Conservation (phyloP, 106 monocot species). For the Dactylorhiza incarnata region DNA sequence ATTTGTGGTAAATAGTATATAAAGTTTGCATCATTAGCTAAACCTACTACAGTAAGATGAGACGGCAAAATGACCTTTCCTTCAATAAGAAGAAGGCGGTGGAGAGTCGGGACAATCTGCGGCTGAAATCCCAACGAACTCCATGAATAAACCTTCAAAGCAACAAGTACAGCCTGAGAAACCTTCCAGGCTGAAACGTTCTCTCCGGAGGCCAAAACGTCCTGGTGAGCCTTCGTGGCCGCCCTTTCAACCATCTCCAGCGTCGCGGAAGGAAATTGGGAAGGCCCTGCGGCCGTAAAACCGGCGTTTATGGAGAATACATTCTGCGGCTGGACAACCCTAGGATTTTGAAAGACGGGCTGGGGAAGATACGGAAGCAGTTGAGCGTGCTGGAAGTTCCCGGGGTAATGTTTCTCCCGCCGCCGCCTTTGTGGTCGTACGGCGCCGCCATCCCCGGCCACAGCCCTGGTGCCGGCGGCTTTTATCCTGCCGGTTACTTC, state of each 20-base stretch:
- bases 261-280: background rate
- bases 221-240: slow-evolving; percentile 44
- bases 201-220: slow-evolving; percentile 45
- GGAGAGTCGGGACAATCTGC: slow-evolving; percentile 56
- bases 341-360: slow-evolving; percentile 6
- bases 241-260: slow-evolving; percentile 39
- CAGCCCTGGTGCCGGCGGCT: background rate
- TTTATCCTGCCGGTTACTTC: background rate
- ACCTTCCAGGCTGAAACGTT: slow-evolving; percentile 72
- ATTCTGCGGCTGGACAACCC: background rate
- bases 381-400: background rate
- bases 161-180: slow-evolving; percentile 50
- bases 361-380: background rate
- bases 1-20: background rate
- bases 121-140: slow-evolving; percentile 62
- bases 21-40: background rate
- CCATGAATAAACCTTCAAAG: slow-evolving; percentile 63
- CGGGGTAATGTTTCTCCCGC: slow-evolving; percentile 10
- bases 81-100: slow-evolving; percentile 40
- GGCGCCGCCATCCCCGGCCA: background rate
- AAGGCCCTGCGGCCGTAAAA: slow-evolving; percentile 1
- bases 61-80: slow-evolving; percentile 44
- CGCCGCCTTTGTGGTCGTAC: background rate
- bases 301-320: slow-evolving; percentile 1
- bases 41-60: background rate